A percentile compares a stretch with the other conserved stretches of the same genome.
These are phyloP conservation scores for Penstemon eatonii DNA, from an alignment of 257 asterid genomes.

Conservation along the genomic window DNA sequence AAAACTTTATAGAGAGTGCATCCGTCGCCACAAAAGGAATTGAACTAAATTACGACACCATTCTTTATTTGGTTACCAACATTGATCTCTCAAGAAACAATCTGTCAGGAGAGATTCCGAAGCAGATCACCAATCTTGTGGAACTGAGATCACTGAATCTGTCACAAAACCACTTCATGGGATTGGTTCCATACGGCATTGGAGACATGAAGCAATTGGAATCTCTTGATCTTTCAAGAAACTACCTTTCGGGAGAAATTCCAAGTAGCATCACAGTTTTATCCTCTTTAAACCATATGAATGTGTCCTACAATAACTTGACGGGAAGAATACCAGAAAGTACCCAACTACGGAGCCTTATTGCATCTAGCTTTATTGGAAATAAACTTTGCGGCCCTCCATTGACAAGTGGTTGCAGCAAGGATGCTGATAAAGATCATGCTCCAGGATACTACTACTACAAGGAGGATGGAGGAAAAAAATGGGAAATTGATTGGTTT, in stretches of 20 bases:
- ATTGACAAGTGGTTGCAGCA: constrained; percentile 12
- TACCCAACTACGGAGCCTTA: constrained; percentile 22
- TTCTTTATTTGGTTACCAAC: constrained; percentile 26
- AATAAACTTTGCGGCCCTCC: constrained; percentile 34
- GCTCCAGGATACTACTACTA: neutral
- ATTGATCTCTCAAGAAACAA: constrained; percentile 37
- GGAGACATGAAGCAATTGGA: constrained; percentile 36
- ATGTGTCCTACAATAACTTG: constrained; percentile 35
- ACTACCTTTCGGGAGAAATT: constrained; percentile 35
- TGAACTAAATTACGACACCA: neutral
- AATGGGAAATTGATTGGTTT: constrained; percentile 16
- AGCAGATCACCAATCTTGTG: constrained; percentile 29
- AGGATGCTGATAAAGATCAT: neutral
- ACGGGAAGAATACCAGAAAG: constrained; percentile 35
- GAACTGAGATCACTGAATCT: constrained; percentile 32
- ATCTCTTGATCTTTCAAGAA: constrained; percentile 37
- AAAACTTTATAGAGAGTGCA: constrained; percentile 27
- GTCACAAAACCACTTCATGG: constrained; percentile 30
- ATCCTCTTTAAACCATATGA: constrained; percentile 23
- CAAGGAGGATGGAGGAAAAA: neutral
- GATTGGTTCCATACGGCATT: constrained; percentile 26
- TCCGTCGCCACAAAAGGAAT: constrained; percentile 30
- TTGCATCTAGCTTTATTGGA: constrained; percentile 27
- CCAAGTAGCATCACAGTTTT: constrained; percentile 21
- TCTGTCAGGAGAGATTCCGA: constrained; percentile 38